A percentile compares a stretch with the other conserved stretches of the same genome.
Evolutionary conservation across 208 protist genomes (phyloP).

Genomic region (Crithidia fasciculata): DNA sequence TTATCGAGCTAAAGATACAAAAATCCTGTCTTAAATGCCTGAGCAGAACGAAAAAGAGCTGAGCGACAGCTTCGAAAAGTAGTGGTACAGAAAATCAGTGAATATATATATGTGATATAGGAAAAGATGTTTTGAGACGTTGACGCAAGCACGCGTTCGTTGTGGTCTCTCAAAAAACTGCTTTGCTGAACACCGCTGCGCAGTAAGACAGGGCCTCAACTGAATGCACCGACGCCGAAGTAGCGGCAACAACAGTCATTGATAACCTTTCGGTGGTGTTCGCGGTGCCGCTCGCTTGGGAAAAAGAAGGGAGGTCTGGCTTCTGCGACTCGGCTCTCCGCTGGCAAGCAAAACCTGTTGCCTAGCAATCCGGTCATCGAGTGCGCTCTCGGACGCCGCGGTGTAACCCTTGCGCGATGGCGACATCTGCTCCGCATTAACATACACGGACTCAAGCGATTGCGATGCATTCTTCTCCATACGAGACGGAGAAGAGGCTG

Average conservation of each 20-base stretch:
- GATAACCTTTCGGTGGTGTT: not conserved
- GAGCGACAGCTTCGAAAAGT: too few relatives aligned
- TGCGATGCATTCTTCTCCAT: not conserved
- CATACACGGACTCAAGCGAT: not conserved
- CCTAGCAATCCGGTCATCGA: conserved; percentile 14
- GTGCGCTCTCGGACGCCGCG: not conserved
- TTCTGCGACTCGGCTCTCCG: not conserved
- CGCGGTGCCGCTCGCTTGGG: conserved; percentile 3
- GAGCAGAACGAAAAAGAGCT: too few relatives aligned
- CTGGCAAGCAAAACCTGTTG: conserved; percentile 18
- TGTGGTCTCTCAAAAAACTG: too few relatives aligned
- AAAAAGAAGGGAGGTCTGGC: not conserved
- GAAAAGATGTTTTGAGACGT: too few relatives aligned
- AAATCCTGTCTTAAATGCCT: too few relatives aligned
- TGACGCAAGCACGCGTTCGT: too few relatives aligned
- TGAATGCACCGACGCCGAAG: too few relatives aligned
- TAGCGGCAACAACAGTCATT: not conserved
- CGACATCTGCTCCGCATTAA: not conserved
- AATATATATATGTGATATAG: too few relatives aligned
- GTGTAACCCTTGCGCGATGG: not conserved
- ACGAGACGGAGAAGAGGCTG: not conserved
- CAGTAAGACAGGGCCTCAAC: too few relatives aligned
- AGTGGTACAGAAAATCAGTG: too few relatives aligned
- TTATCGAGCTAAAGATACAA: too few relatives aligned
- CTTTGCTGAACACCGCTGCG: too few relatives aligned